Percentiles rank a stretch among this genome's conserved stretches.
Evolutionary conservation across 768 basidiomycete genomes (phyloP).

Genomic region (Serendipita sp.): DNA sequence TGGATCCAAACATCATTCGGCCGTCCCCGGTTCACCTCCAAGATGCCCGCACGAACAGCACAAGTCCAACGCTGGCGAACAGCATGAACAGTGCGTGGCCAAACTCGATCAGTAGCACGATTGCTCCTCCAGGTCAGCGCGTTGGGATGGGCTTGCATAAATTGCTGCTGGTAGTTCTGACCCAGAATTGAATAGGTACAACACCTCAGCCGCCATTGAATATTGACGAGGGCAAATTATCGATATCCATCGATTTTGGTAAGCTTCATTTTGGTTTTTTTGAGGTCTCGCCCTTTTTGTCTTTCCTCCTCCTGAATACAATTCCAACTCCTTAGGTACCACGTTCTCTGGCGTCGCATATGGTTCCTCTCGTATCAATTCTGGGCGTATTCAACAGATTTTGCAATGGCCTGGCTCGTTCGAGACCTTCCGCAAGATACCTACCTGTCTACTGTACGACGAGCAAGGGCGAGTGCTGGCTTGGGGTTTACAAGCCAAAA

Average conservation of each 20-base stretch:
- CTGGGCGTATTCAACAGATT: conserved; percentile 69
- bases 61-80: conserved; percentile 7
- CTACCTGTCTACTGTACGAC: conserved; percentile 74
- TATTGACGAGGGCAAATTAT: conserved; percentile 59
- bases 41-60: conserved; percentile 7
- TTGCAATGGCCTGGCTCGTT: conserved; percentile 72
- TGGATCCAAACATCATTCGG: conserved; percentile 15
- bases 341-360: conserved; percentile 83
- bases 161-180: neutral
- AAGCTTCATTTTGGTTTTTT: conserved; percentile 14
- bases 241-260: conserved; percentile 75
- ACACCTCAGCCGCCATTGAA: neutral
- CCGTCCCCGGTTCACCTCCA: conserved; percentile 15
- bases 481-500: conserved; percentile 83
- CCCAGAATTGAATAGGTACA: neutral
- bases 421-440: conserved; percentile 76
- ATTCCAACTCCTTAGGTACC: conserved; percentile 35
- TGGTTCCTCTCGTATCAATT: conserved; percentile 68
- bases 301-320: no score
- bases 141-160: neutral
- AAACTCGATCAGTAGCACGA: conserved; percentile 3
- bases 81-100: neutral
- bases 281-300: neutral
- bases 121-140: neutral
- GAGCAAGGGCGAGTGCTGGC: conserved; percentile 55